A percentile compares a stretch with the other conserved stretches of the same genome.
These are phyloP conservation scores for Platanthera zijinensis DNA, from an alignment of 106 monocot genomes.

Conservation along the genomic window DNA sequence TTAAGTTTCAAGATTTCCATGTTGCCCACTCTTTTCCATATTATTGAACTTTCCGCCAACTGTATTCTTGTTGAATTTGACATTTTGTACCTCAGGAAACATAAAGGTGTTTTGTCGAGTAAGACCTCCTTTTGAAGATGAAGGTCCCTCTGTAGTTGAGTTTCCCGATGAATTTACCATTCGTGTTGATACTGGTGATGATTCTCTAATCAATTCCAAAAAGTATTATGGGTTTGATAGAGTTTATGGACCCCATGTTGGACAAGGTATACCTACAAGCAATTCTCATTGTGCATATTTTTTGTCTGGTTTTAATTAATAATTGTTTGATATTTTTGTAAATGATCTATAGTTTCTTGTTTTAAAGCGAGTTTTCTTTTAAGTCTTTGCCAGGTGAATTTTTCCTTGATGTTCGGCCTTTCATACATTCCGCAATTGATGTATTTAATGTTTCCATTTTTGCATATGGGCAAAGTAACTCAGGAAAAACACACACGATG, in stretches of 20 bases:
- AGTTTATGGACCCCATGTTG: slow-evolving; percentile 96
- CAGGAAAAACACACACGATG: slow-evolving; percentile 96
- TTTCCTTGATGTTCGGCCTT: slow-evolving; percentile 82
- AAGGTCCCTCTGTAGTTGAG: slow-evolving; percentile 74
- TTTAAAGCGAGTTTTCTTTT: background rate
- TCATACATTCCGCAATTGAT: slow-evolving; percentile 90
- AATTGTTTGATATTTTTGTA: background rate
- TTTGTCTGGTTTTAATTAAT: background rate
- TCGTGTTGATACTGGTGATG: slow-evolving; percentile 76
- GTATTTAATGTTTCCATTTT: slow-evolving; percentile 87
- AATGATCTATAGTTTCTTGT: background rate
- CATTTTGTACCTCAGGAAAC: slow-evolving; percentile 53
- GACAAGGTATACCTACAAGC: slow-evolving; percentile 61
- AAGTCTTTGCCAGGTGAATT: slow-evolving; percentile 58
- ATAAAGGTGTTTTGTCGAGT: slow-evolving; percentile 85
- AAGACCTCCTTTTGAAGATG: slow-evolving; percentile 91
- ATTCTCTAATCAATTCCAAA: slow-evolving; percentile 64
- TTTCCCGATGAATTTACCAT: slow-evolving; percentile 89
- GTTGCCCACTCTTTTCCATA: background rate
- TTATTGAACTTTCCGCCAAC: background rate
- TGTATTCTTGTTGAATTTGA: background rate
- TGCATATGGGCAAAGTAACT: slow-evolving; percentile 84
- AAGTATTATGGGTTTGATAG: slow-evolving; percentile 96
- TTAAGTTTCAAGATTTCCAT: background rate
- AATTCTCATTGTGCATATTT: background rate